Conservation (phyloP, 139 green algal species). For the Chloropicon primus region DNA sequence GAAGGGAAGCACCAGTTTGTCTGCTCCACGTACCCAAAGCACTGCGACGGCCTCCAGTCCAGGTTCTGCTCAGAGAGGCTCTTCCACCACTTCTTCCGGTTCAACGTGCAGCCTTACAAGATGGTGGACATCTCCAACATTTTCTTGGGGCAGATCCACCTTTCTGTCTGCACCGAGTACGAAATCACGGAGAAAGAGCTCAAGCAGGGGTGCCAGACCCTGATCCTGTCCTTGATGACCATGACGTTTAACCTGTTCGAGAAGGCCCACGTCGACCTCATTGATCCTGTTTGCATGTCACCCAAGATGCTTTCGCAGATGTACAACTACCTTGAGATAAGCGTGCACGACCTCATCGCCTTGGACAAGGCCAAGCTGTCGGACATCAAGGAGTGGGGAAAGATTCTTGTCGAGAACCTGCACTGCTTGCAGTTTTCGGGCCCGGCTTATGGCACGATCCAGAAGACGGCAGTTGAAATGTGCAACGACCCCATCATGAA, state of each 20-base stretch:
- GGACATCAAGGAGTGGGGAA: not conserved
- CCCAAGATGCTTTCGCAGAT: not conserved
- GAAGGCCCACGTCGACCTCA: not conserved
- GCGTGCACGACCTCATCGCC: not conserved
- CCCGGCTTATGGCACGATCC: not conserved
- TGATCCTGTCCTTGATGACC: not conserved
- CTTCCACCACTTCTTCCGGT: not conserved
- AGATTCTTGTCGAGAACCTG: not conserved
- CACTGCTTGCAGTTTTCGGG: not conserved
- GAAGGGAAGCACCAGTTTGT: not conserved
- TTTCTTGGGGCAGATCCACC: not conserved
- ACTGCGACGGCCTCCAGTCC: not conserved
- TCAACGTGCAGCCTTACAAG: not conserved
- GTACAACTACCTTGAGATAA: not conserved
- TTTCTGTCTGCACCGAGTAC: not conserved
- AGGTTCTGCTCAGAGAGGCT: not conserved
- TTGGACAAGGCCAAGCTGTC: not conserved
- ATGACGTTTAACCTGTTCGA: not conserved
- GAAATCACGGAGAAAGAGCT: not conserved
- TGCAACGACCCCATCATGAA: not conserved
- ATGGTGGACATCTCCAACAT: not conserved
- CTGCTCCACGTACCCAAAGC: not conserved
- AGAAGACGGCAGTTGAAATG: not conserved
- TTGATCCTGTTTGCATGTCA: not conserved
- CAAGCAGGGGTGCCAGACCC: not conserved